Conservation (phyloP, 768 basidiomycete species). For the Amanita molliuscula region DNA sequence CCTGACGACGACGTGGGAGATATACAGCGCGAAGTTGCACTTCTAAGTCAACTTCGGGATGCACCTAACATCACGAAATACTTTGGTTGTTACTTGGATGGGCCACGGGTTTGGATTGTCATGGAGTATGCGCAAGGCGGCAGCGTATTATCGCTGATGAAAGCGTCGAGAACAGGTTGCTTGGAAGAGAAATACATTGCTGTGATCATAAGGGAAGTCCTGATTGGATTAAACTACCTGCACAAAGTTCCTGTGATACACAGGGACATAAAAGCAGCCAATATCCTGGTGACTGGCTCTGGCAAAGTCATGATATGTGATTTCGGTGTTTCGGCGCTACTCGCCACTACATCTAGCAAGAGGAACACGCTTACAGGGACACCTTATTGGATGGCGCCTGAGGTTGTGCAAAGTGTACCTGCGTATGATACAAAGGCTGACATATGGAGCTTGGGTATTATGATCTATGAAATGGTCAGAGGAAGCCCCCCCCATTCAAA, state of each 20-base stretch:
- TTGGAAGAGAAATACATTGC: constrained; percentile 87
- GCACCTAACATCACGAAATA: constrained; percentile 91
- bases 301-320: constrained; percentile 95
- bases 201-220: constrained; percentile 82
- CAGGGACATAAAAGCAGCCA: constrained; percentile 96
- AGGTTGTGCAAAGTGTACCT: constrained; percentile 84
- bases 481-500: constrained; percentile 93
- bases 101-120: constrained; percentile 95
- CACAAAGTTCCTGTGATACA: constrained; percentile 95
- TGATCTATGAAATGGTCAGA: constrained; percentile 92
- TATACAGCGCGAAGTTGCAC: constrained; percentile 92
- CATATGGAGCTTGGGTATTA: constrained; percentile 96
- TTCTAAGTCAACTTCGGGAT: constrained; percentile 82
- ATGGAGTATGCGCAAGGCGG: constrained; percentile 98
- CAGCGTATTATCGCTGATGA: constrained; percentile 88
- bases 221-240: constrained; percentile 79
- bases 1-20: constrained; percentile 94
- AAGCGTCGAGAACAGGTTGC: constrained; percentile 61
- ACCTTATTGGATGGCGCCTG: constrained; percentile 99
- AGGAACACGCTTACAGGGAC: constrained; percentile 95
- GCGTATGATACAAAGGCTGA: constrained; percentile 96
- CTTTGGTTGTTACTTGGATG: constrained; percentile 93
- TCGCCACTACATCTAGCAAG: constrained; percentile 78
- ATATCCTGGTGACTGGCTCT: constrained; percentile 79
- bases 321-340: constrained; percentile 94